These are phyloP conservation scores for Mycogone perniciosa DNA, from an alignment of 2,329 filamentous ascomycete genomes.

Conservation along the genomic window DNA sequence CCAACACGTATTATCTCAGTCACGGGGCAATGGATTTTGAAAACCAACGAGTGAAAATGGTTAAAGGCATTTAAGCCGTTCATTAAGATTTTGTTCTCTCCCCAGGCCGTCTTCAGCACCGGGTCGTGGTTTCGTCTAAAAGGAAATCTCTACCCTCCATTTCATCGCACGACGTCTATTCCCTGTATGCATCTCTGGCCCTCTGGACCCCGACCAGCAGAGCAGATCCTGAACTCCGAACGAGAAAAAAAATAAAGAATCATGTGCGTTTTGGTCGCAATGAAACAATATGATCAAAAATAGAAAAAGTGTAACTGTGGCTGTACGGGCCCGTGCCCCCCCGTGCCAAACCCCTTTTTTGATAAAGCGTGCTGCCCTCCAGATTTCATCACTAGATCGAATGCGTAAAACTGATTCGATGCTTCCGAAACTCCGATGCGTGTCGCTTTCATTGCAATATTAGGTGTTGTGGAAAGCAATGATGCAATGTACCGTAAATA, in stretches of 20 bases:
- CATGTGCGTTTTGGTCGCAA: conserved; percentile 8
- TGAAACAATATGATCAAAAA: conserved; percentile 2
- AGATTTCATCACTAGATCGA: conserved; percentile 1
- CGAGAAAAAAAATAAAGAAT: conserved; percentile 6
- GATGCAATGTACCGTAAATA: neutral
- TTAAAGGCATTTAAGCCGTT: neutral
- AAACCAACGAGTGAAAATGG: too few relatives aligned
- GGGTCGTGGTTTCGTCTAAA: conserved; percentile 6
- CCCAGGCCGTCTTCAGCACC: neutral
- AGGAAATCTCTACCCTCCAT: conserved; percentile 8
- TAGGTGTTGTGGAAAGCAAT: conserved; percentile 7
- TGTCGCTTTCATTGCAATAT: conserved; percentile 7
- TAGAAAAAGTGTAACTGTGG: neutral
- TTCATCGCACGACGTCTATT: conserved; percentile 13
- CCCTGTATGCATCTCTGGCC: conserved; percentile 13
- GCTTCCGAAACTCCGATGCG: conserved; percentile 5
- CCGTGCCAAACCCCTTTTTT: conserved; percentile 4
- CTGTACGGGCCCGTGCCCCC: neutral
- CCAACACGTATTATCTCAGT: too few relatives aligned
- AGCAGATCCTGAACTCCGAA: conserved; percentile 18
- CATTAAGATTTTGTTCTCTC: conserved; percentile 1
- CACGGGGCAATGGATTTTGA: too few relatives aligned
- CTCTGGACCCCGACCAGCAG: conserved; percentile 10
- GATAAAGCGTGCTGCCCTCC: neutral
- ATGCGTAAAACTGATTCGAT: conserved; percentile 1